Evolutionary conservation across 2,329 filamentous ascomycete species (phyloP).

Genomic region (Alternaria novae-zelandiae): DNA sequence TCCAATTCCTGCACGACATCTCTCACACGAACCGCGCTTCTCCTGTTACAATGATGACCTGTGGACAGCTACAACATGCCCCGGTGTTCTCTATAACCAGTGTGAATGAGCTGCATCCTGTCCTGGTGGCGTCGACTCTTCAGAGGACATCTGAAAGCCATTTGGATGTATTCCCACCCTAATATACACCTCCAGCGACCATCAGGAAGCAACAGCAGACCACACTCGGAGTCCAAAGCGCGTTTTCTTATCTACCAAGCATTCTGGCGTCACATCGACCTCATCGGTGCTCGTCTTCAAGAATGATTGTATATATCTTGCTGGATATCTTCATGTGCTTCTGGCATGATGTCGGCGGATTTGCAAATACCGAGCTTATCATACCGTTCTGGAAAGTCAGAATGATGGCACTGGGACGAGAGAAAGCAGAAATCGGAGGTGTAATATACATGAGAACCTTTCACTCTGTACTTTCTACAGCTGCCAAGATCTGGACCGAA

Average conservation of each 20-base stretch:
- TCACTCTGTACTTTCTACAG: not conserved
- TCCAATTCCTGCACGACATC: not conserved
- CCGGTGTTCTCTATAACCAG: not conserved
- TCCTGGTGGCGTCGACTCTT: not conserved
- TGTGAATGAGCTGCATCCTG: not conserved
- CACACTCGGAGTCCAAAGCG: not conserved
- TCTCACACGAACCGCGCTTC: not conserved
- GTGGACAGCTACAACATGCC: not conserved
- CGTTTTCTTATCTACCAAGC: not conserved
- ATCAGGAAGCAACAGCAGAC: not conserved
- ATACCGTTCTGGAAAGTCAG: not conserved
- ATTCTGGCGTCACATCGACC: not conserved
- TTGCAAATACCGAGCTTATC: not conserved
- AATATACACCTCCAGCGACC: not conserved
- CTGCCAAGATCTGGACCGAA: not conserved
- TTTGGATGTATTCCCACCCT: not conserved
- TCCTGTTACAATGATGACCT: not conserved
- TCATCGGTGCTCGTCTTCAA: not conserved
- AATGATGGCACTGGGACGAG: not conserved
- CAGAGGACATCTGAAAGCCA: not conserved
- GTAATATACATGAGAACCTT: not conserved
- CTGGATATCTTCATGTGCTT: not conserved
- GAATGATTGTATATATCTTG: not conserved
- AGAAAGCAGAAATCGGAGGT: not conserved
- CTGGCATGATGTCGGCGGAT: not conserved